Conservation (phyloP, 1,139 yeast species). For the Yamadazyma spencermartinsiae region DNA sequence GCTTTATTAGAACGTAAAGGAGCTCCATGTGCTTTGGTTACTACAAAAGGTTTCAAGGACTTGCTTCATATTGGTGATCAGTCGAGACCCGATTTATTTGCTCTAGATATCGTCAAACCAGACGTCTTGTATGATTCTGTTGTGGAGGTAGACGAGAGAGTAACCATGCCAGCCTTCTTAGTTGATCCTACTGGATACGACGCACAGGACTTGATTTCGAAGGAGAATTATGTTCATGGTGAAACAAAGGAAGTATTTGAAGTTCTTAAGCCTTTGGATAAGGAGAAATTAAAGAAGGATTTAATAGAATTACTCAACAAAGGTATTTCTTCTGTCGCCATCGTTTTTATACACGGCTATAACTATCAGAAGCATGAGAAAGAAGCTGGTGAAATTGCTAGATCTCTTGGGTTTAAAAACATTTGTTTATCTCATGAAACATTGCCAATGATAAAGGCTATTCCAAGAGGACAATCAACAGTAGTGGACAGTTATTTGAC, state of each 20-base stretch:
- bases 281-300: slow-evolving; percentile 34
- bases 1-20: slow-evolving; percentile 73
- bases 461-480: slow-evolving; percentile 71
- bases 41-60: slow-evolving; percentile 69
- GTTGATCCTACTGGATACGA: slow-evolving; percentile 52
- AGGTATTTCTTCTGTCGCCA: slow-evolving; percentile 67
- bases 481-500: slow-evolving; percentile 78
- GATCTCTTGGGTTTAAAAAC: slow-evolving; percentile 52
- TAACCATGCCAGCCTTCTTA: slow-evolving; percentile 64
- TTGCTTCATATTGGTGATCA: slow-evolving; percentile 69
- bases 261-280: slow-evolving; percentile 50
- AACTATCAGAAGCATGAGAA: slow-evolving; percentile 68
- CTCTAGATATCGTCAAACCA: slow-evolving; percentile 58
- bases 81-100: slow-evolving; percentile 69
- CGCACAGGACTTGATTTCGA: slow-evolving; percentile 19
- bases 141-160: slow-evolving; percentile 70
- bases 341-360: slow-evolving; percentile 69
- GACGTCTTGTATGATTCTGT: slow-evolving; percentile 63
- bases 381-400: slow-evolving; percentile 57
- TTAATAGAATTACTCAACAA: slow-evolving; percentile 45
- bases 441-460: slow-evolving; percentile 72
- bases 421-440: slow-evolving; percentile 65
- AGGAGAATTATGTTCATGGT: slow-evolving; percentile 39
- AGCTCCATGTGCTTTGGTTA: slow-evolving; percentile 59
- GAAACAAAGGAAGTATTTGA: slow-evolving; percentile 65